Evolutionary conservation across 345 rosid species (phyloP), one percentile per base, ranked within the genome.

Genomic region (Dovyalis caffra): DNA sequence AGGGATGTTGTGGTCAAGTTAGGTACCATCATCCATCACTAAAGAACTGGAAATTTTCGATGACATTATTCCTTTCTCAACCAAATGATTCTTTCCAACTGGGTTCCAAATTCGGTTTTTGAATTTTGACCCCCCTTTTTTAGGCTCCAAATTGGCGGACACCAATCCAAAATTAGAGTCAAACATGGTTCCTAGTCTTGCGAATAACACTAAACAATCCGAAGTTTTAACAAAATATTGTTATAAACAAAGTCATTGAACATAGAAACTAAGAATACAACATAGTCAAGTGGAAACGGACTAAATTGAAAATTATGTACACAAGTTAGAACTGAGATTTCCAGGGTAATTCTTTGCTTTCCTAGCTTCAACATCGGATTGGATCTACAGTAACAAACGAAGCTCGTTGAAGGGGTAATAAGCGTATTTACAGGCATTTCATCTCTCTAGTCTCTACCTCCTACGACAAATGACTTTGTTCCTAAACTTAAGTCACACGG

Each of bases 331-430:
- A 47, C 66, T 26, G 25, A 72, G 14, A 10, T 58, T 68, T 71
- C 33, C 38, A 7, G 51, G 28, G 66, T 74, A 53, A 47, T 76
- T 37, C 25, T 51, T 69, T 62, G 45, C 64, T 77, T 71, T 74
- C 68, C 33, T 64, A 81, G 74, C 76, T 77, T 81, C 86, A 81
- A 79, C 80, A 12, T 25, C 32, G 47, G 76, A 76, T 78, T 85
- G 88, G 81, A 79, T 71, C 76, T 85, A 57, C 53, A 47, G 26
- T 70, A 70, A 73, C 80, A 67, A 57, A 28, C 60, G 56, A 64
- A 47, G 20, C 76, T 33, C 64, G 9, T 29, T 63, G 33, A 8
- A n/a, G 32, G 53, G 51, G 25, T 29, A 64, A 64, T 7, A 1
- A 69, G 51, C 65, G 68, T 58, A 63, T 78, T 71, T 68, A 84